phyloP scores from a whole-genome alignment of 192 early-diverging fungal species.

The Allomyces macrogynus region DNA sequence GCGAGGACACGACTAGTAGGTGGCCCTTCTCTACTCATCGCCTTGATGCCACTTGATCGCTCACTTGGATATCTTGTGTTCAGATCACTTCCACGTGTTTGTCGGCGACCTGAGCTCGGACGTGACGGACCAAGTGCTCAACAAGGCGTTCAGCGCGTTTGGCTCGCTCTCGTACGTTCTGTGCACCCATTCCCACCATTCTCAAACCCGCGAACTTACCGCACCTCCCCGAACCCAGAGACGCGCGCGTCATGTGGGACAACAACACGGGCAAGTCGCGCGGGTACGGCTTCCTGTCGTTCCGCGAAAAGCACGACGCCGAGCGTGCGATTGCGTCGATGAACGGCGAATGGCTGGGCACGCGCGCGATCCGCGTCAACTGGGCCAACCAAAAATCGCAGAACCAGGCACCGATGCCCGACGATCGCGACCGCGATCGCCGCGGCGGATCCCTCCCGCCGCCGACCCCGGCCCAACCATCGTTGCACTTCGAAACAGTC shows the following conservation, averaged over 20 bases:
- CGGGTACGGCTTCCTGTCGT: slow-evolving; percentile 82
- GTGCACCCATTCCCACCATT: not conserved
- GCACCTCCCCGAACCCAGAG: slow-evolving; percentile 19
- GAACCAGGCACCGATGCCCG: slow-evolving; percentile 4
- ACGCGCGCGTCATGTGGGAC: slow-evolving; percentile 91
- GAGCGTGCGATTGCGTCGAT: slow-evolving; percentile 64
- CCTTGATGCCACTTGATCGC: not conserved
- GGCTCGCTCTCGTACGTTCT: slow-evolving; percentile 49
- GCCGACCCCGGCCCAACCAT: not conserved
- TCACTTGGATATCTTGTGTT: not conserved
- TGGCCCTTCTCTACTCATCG: not conserved
- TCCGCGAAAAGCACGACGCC: slow-evolving; percentile 67
- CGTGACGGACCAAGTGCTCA: slow-evolving; percentile 60
- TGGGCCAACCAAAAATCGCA: slow-evolving; percentile 75
- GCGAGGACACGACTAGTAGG: slow-evolving; percentile 47
- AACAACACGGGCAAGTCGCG: slow-evolving; percentile 65
- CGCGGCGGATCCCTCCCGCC: not conserved
- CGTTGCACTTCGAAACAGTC: slow-evolving; percentile 29
- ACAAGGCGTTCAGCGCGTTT: slow-evolving; percentile 53
- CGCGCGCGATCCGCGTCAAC: slow-evolving; percentile 70
- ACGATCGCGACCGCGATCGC: slow-evolving; percentile 10
- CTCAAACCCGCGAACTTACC: not conserved
- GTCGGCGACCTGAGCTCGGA: slow-evolving; percentile 84
- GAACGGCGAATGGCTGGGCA: slow-evolving; percentile 79
- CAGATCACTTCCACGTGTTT: slow-evolving; percentile 69